A percentile compares a stretch with the other conserved stretches of the same genome.
Conservation (phyloP, 2,329 filamentous ascomycete species). For the Diplodia sapinea region DNA sequence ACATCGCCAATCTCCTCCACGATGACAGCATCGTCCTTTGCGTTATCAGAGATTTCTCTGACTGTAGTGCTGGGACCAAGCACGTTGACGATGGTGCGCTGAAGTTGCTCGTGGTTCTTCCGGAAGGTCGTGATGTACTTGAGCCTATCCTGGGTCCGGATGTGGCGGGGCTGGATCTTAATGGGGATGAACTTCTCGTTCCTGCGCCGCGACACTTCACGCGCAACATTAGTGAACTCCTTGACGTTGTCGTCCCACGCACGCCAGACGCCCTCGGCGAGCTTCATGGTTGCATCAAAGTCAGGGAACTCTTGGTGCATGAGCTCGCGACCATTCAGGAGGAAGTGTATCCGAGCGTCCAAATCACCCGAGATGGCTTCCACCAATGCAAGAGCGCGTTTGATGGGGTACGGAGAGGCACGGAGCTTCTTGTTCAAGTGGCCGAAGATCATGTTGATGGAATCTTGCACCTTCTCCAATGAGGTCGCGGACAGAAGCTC, state of each 20-base stretch:
- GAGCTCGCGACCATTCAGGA: conserved; percentile 84
- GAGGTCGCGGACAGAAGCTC: conserved; percentile 93
- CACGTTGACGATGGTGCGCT: conserved; percentile 96
- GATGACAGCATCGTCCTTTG: conserved; percentile 61
- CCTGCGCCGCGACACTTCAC: conserved; percentile 88
- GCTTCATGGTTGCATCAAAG: conserved; percentile 83
- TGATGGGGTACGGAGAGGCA: conserved; percentile 93
- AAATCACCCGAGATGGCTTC: conserved; percentile 95
- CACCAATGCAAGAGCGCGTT: conserved; percentile 88
- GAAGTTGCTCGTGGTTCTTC: conserved; percentile 95
- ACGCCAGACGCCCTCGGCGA: conserved; percentile 82
- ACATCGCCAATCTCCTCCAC: conserved; percentile 96
- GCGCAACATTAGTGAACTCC: conserved; percentile 96
- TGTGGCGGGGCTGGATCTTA: conserved; percentile 88
- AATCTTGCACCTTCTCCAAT: conserved; percentile 84
- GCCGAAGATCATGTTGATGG: conserved; percentile 84
- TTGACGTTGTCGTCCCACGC: conserved; percentile 97
- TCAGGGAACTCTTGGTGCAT: conserved; percentile 93
- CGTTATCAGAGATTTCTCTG: conserved; percentile 44
- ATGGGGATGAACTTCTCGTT: conserved; percentile 99
- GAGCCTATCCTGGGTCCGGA: conserved; percentile 85
- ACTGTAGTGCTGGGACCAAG: conserved; percentile 66
- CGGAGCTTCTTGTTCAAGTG: conserved; percentile 98
- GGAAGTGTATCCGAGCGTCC: conserved; percentile 80
- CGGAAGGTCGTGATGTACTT: conserved; percentile 95